Evolutionary conservation across 2,329 filamentous ascomycete species (phyloP), one percentile per base, ranked within the genome.

Genomic region (Fusarium nematophilum): DNA sequence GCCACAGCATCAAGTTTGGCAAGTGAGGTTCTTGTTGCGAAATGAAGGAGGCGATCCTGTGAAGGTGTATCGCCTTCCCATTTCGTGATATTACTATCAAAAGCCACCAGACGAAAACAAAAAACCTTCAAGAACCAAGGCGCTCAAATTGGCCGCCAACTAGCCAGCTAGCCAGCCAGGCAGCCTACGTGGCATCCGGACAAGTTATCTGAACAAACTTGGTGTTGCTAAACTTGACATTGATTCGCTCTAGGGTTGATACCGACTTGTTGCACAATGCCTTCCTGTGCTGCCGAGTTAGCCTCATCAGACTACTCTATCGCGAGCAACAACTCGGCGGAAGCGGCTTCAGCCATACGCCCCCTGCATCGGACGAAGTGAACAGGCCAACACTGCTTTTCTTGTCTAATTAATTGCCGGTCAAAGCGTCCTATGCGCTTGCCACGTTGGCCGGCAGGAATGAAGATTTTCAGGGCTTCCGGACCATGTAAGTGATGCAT

Each of bases 201-300:
- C 18, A 30, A 25, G 42, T n/a, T 45, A 45, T 45, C 42, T 33
- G n/a, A 45, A 30, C 42, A 25, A 14, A 17, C 15, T n/a, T 31
- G 45, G 34, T 40, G 26, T 40, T 31, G 34, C n/a, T 47, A 30
- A 15, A 15, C 44, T 13, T 11, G 38, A 6, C 18, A 30, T n/a
- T 40, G 45, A 48, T 48, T 48, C 26, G 45, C 36, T 25, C 18
- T n/a, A 25, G 18, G n/a, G 42, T 26, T 48, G 33, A 21, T 25
- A 42, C n/a, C n/a, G n/a, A n/a, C n/a, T 40, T 25, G 33, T 18
- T 60, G 43, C 56, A 57, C 34, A 33, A 61, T 56, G 33, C 40
- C n/a, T 37, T 61, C 45, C 39, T 29, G 10, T 33, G 33, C 53
- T 52, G n/a, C n/a, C n/a, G n/a, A 48, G 42, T 13, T 21, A 13